Evolutionary conservation across 129 eudicot genomes (phyloP).

Genomic region (Oenanthe sinensis): DNA sequence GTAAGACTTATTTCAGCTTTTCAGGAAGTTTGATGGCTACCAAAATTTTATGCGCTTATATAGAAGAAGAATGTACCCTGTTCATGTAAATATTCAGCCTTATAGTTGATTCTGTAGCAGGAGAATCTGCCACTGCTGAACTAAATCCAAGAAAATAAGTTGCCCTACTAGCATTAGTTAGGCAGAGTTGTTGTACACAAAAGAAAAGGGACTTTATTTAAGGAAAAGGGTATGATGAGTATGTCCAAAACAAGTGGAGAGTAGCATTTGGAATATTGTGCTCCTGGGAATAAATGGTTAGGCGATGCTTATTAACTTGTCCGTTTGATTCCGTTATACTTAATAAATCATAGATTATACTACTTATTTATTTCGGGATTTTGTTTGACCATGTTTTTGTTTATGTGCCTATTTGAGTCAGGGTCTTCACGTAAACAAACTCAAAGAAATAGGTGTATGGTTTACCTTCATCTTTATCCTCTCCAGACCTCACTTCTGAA

Average conservation of each 20-base stretch:
- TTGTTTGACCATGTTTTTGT: neutral
- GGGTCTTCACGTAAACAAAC: neutral
- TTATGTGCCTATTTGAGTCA: neutral
- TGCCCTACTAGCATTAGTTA: neutral
- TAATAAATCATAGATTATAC: neutral
- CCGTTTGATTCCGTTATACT: neutral
- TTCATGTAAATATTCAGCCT: constrained; percentile 1
- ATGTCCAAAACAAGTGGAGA: constrained; percentile 1
- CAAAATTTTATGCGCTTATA: constrained; percentile 18
- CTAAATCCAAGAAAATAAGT: constrained; percentile 18
- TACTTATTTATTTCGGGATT: neutral
- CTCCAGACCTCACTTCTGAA: neutral
- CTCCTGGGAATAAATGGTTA: constrained; percentile 14
- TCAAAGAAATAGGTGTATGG: neutral
- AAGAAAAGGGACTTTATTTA: constrained; percentile 13
- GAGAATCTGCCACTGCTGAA: constrained; percentile 16
- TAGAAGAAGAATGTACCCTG: constrained; percentile 14
- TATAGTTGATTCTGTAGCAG: constrained; percentile 8
- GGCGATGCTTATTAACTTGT: constrained; percentile 13
- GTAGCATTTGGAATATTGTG: constrained; percentile 15
- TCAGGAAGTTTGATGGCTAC: neutral
- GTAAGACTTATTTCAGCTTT: neutral
- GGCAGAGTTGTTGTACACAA: constrained; percentile 3
- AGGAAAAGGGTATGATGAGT: constrained; percentile 13
- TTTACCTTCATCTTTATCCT: neutral